Evolutionary conservation across 345 rosid species (phyloP).

Genomic region (Eucalyptus camaldulensis): DNA sequence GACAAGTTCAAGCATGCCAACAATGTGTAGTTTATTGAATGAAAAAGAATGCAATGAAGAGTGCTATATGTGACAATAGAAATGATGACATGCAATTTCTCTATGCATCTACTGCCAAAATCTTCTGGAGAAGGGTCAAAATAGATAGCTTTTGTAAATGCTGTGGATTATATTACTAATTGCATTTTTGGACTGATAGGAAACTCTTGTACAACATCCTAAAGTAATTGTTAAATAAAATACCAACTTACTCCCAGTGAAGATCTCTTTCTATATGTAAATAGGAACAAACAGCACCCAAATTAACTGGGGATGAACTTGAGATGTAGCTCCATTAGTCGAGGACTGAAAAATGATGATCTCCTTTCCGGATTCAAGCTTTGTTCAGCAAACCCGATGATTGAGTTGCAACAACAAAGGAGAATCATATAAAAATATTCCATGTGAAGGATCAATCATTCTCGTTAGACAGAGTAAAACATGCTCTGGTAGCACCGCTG

Average conservation of each 20-base stretch:
- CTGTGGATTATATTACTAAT: neutral
- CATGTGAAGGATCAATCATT: neutral
- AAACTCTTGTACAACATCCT: neutral
- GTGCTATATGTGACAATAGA: neutral
- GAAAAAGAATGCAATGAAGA: neutral
- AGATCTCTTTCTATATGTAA: neutral
- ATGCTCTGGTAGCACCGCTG: neutral
- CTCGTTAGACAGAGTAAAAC: neutral
- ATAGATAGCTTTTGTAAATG: neutral
- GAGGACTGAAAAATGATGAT: constrained; percentile 81
- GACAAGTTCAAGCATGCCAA: neutral
- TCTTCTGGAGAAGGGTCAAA: neutral
- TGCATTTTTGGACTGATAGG: neutral
- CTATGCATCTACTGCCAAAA: neutral
- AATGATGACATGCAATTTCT: neutral
- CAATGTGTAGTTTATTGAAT: neutral
- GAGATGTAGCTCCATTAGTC: constrained; percentile 75
- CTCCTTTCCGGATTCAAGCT: constrained; percentile 65
- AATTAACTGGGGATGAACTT: neutral
- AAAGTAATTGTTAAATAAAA: neutral
- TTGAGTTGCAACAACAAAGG: constrained; percentile 40
- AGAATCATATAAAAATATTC: neutral
- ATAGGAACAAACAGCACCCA: neutral
- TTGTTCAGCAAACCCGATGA: constrained; percentile 74
- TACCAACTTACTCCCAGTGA: neutral